Conservation (phyloP, 768 basidiomycete genomes). For the Boletales sp. region DNA sequence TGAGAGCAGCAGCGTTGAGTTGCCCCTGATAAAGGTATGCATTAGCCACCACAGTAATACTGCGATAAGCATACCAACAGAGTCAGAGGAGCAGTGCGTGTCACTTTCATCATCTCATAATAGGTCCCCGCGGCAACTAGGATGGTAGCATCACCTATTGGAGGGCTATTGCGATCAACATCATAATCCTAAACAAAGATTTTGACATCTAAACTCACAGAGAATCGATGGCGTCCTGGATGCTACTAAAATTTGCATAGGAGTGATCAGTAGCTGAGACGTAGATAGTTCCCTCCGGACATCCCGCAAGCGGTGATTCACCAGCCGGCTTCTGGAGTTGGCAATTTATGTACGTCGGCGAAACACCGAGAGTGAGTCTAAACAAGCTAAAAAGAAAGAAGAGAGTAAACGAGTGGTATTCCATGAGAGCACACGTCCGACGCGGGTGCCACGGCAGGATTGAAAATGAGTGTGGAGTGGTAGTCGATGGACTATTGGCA, state of each 20-base stretch:
- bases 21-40: conserved; percentile 41
- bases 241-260: conserved; percentile 41
- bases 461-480: too few species aligned
- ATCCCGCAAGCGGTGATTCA: conserved; percentile 45
- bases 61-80: conserved; percentile 41
- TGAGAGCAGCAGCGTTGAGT: conserved; percentile 32
- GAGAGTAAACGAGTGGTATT: conserved; percentile 2
- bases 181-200: neutral
- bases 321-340: conserved; percentile 46
- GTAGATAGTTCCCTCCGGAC: conserved; percentile 55
- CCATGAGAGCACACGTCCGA: conserved; percentile 6
- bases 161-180: conserved; percentile 32
- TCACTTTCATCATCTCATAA: conserved; percentile 56
- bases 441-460: too few species aligned
- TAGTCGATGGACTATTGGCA: too few species aligned
- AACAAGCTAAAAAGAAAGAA: conserved; percentile 1
- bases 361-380: conserved; percentile 32
- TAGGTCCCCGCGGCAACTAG: conserved; percentile 59
- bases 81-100: conserved; percentile 50
- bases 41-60: neutral
- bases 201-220: conserved; percentile 38
- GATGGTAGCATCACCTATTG: conserved; percentile 40
- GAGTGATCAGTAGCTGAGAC: conserved; percentile 46
- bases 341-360: conserved; percentile 45
- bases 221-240: conserved; percentile 56